Evolutionary conservation across 257 asterid genomes (phyloP).

Genomic region (Dorcoceras hygrometricum): DNA sequence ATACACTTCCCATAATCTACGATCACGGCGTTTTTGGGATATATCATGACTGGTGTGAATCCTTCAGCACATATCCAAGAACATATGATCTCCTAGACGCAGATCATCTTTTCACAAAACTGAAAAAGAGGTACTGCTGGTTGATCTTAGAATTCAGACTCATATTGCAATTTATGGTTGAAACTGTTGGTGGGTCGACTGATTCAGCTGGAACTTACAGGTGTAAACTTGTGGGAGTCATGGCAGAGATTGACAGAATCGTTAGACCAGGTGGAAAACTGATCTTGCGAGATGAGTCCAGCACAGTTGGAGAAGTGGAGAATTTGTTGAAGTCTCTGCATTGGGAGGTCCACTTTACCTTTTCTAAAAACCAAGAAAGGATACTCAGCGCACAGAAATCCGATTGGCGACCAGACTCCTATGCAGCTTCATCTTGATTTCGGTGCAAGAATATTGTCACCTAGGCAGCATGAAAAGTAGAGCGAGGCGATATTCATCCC

Average conservation of each 20-base stretch:
- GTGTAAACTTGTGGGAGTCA: slow-evolving; percentile 53
- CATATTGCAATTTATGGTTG: not conserved
- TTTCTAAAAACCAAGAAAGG: slow-evolving; percentile 53
- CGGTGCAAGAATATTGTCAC: not conserved
- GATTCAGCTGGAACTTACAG: slow-evolving; percentile 32
- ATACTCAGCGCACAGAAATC: slow-evolving; percentile 71
- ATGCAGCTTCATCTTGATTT: slow-evolving; percentile 40
- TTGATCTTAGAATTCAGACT: slow-evolving; percentile 7
- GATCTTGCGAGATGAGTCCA: slow-evolving; percentile 62
- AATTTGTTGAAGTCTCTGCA: slow-evolving; percentile 67
- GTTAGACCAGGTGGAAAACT: slow-evolving; percentile 77
- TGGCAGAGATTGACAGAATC: slow-evolving; percentile 81
- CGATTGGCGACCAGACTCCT: slow-evolving; percentile 63
- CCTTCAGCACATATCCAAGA: slow-evolving; percentile 88
- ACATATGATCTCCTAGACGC: slow-evolving; percentile 83
- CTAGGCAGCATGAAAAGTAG: too few relatives aligned
- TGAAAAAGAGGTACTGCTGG: slow-evolving; percentile 52
- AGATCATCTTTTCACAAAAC: slow-evolving; percentile 74
- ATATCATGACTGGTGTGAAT: slow-evolving; percentile 93
- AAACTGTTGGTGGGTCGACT: not conserved
- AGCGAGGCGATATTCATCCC: not conserved
- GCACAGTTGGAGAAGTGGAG: slow-evolving; percentile 50
- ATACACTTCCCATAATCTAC: slow-evolving; percentile 81
- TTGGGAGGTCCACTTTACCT: slow-evolving; percentile 65
- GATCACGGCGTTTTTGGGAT: slow-evolving; percentile 83